phyloP scores from a whole-genome alignment of 805 yeast species.

The Candida manassasensis region DNA sequence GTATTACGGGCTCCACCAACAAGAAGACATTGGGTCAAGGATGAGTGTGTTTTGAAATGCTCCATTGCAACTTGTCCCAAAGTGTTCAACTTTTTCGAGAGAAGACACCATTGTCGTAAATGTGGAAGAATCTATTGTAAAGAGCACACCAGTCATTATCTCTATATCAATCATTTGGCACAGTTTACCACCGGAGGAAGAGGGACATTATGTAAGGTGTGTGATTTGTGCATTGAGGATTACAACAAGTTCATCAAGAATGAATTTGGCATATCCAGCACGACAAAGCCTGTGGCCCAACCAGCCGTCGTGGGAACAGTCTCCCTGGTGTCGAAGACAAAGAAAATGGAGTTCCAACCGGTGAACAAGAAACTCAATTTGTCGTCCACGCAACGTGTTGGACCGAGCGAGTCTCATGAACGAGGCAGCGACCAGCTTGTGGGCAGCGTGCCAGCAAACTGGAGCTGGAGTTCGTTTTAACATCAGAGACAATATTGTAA shows the following conservation, averaged over 20 bases:
- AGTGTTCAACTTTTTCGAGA: slow-evolving; percentile 70
- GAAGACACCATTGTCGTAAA: slow-evolving; percentile 79
- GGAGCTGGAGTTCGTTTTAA: slow-evolving; percentile 78
- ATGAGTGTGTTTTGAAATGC: slow-evolving; percentile 60
- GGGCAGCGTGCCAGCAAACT: slow-evolving; percentile 63
- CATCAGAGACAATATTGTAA: too few relatives aligned
- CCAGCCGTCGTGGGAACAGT: background rate
- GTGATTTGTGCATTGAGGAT: slow-evolving; percentile 60
- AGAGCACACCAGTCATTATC: slow-evolving; percentile 55
- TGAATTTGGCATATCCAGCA: slow-evolving; percentile 31
- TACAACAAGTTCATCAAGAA: slow-evolving; percentile 47
- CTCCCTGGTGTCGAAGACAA: background rate
- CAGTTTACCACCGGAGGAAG: slow-evolving; percentile 63
- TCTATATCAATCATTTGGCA: slow-evolving; percentile 54
- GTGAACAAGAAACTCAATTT: background rate
- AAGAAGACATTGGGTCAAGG: slow-evolving; percentile 70
- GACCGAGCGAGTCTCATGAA: background rate
- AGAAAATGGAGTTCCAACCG: background rate
- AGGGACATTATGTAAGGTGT: slow-evolving; percentile 65
- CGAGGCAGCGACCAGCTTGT: slow-evolving; percentile 38
- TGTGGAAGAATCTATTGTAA: slow-evolving; percentile 81
- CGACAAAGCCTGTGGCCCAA: background rate
- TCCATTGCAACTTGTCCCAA: slow-evolving; percentile 51
- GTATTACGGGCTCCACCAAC: slow-evolving; percentile 43
- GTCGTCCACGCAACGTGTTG: background rate